Percentiles rank a stretch among this genome's conserved stretches.
phyloP scores from a whole-genome alignment of 495 filamentous ascomycete species.

The Aspergillus ostianus region DNA sequence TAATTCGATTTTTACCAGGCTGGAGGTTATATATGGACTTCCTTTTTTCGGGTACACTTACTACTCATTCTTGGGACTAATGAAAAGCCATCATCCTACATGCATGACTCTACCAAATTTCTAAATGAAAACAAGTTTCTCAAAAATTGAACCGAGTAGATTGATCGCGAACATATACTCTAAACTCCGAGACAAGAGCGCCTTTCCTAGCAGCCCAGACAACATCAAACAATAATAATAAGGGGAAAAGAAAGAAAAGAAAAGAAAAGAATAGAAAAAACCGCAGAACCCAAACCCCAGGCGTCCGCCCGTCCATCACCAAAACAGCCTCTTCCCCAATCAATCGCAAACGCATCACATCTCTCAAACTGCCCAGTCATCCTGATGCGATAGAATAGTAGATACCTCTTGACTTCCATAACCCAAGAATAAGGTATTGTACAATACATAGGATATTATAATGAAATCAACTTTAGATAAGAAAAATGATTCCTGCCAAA shows the following conservation, averaged over 20 bases:
- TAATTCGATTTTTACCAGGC: not conserved
- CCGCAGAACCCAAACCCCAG: conserved; percentile 10
- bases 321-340: not conserved
- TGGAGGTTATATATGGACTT: not conserved
- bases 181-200: conserved; percentile 27
- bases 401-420: conserved; percentile 20
- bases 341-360: not conserved
- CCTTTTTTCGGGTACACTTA: not conserved
- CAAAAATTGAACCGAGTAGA: conserved; percentile 5
- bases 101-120: not conserved
- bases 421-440: conserved; percentile 23
- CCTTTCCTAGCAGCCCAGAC: conserved; percentile 19
- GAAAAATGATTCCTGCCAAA: not conserved
- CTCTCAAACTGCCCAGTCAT: not conserved
- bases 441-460: conserved; percentile 29
- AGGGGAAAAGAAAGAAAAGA: conserved; percentile 10
- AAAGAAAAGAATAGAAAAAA: conserved; percentile 20
- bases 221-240: not conserved
- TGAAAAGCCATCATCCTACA: not conserved
- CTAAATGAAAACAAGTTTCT: not conserved
- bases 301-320: conserved; percentile 10
- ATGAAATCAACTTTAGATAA: conserved; percentile 4
- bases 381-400: not conserved
- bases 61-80: not conserved
- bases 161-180: conserved; percentile 11